Evolutionary conservation across 805 yeast genomes (phyloP), one percentile per base, ranked within the genome.

Genomic region (Metschnikowia koreensis): DNA sequence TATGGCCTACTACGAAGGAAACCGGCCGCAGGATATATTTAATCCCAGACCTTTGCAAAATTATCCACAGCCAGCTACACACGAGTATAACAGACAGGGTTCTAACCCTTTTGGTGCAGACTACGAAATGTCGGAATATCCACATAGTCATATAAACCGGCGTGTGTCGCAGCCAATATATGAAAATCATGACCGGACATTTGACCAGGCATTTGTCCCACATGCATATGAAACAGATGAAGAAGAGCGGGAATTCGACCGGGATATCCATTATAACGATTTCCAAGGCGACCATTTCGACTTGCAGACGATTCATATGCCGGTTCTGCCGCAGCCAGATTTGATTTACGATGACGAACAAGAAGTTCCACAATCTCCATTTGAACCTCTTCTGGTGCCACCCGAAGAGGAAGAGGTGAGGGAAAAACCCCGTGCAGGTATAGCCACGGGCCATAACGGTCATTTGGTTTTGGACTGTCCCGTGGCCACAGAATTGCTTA

Each of bases 401-500:
- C 76, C 75, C 6, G 68, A 60, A 31, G 67, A 65, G 42, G 74
- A 68, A 46, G 70, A 66, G 52, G 55, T 59, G 26, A 41, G 61
- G 7, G 69, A 67, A 33, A 69, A 69, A 54, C 71, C 74, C 13
- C 70, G 67, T 41, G 66, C 59, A 27, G 62, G 60, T 7, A 55
- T 57, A n/a, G 60, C 58, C 33, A 50, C 52, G 26, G 77, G 77
- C 34, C 66, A 67, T 51, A 70, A 75, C 51, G 97, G 96, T 50
- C 90, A 90, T 63, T 79, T 90, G 64, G 89, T 90, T 34, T 77
- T 90, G 53, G 97, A 90, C 68, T 90, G 96, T 64, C 96, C 96
- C 10, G 92, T 90, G 1, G 84, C 96, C n/a, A 80, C 81, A 31
- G 78, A 81, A 45, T 75, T 90, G 46, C 70, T 87, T 41, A 44